phyloP scores from a whole-genome alignment of 2,329 filamentous ascomycete genomes.

The Alternaria conjuncta region DNA sequence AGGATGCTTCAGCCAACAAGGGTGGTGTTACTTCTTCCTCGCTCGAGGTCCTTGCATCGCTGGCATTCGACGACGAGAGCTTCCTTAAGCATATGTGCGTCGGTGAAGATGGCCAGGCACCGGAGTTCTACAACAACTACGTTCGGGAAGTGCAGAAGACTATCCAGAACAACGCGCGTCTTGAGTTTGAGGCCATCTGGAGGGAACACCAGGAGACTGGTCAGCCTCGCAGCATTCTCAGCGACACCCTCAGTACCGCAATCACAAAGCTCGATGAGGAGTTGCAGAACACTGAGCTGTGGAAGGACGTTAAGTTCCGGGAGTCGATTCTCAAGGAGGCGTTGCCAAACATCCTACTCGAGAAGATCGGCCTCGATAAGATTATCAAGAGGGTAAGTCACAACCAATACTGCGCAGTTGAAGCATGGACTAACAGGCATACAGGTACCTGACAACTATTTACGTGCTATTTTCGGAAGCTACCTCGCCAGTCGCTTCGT shows the following conservation, averaged over 20 bases:
- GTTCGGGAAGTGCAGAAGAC: conserved; percentile 89
- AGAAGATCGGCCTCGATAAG: conserved; percentile 89
- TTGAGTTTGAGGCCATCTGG: conserved; percentile 99
- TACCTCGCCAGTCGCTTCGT: conserved; percentile 95
- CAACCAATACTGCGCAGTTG: neutral
- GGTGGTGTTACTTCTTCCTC: conserved; percentile 97
- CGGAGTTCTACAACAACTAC: conserved; percentile 91
- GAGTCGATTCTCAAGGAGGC: conserved; percentile 82
- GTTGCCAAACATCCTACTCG: conserved; percentile 79
- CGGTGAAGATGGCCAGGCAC: conserved; percentile 74
- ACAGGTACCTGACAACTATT: conserved; percentile 85
- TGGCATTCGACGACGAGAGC: conserved; percentile 88
- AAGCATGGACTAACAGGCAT: conserved; percentile 24
- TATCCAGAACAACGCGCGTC: conserved; percentile 86
- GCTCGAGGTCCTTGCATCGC: conserved; percentile 89
- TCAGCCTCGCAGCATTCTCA: conserved; percentile 80
- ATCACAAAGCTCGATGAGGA: conserved; percentile 98
- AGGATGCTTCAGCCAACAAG: conserved; percentile 98
- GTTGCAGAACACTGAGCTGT: conserved; percentile 89
- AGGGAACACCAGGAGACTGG: conserved; percentile 86
- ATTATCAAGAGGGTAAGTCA: conserved; percentile 76
- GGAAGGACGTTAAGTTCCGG: conserved; percentile 81
- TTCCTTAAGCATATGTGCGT: conserved; percentile 97
- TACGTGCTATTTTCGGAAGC: conserved; percentile 94
- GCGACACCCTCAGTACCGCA: conserved; percentile 86